Evolutionary conservation across 23 red algal genomes (phyloP).

Genomic region (Agarophyton chilense): DNA sequence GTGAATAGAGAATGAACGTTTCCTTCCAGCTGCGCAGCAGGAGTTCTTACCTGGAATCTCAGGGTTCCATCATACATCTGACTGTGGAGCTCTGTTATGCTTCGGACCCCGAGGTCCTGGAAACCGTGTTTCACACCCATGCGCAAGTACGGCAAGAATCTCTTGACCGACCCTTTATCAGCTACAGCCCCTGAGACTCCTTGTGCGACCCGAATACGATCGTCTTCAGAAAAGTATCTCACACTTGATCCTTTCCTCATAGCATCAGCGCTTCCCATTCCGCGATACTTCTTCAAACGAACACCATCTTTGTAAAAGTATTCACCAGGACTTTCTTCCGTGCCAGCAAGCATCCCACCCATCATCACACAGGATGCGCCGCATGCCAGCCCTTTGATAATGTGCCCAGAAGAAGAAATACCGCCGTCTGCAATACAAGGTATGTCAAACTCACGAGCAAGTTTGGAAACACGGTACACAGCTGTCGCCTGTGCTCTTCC

Average conservation of each 20-base stretch:
- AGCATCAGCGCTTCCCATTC: slow-evolving; percentile 94
- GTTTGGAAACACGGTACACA: slow-evolving; percentile 84
- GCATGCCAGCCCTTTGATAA: slow-evolving; percentile 95
- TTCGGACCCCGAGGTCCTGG: slow-evolving; percentile 93
- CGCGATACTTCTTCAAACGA: slow-evolving; percentile 97
- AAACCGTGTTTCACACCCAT: slow-evolving; percentile 95
- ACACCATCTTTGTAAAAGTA: slow-evolving; percentile 99
- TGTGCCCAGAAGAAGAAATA: slow-evolving; percentile 91
- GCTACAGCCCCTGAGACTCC: slow-evolving; percentile 96
- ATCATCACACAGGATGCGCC: slow-evolving; percentile 97
- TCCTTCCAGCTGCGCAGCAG: slow-evolving; percentile 94
- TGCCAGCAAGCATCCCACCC: slow-evolving; percentile 98
- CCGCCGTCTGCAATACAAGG: slow-evolving; percentile 99
- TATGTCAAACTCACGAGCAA: slow-evolving; percentile 80
- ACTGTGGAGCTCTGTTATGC: slow-evolving; percentile 80
- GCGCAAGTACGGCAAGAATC: slow-evolving; percentile 93
- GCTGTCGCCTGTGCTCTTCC: slow-evolving; percentile 96
- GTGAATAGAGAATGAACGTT: slow-evolving; percentile 92
- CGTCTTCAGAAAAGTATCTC: slow-evolving; percentile 93
- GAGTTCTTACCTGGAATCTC: slow-evolving; percentile 93
- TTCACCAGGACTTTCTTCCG: slow-evolving; percentile 95
- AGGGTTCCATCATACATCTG: slow-evolving; percentile 79
- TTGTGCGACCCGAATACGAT: slow-evolving; percentile 94
- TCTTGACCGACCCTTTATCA: slow-evolving; percentile 92
- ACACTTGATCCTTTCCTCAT: slow-evolving; percentile 96